Evolutionary conservation across 106 monocot genomes (phyloP).

Genomic region (Xerophyta viscosa): DNA sequence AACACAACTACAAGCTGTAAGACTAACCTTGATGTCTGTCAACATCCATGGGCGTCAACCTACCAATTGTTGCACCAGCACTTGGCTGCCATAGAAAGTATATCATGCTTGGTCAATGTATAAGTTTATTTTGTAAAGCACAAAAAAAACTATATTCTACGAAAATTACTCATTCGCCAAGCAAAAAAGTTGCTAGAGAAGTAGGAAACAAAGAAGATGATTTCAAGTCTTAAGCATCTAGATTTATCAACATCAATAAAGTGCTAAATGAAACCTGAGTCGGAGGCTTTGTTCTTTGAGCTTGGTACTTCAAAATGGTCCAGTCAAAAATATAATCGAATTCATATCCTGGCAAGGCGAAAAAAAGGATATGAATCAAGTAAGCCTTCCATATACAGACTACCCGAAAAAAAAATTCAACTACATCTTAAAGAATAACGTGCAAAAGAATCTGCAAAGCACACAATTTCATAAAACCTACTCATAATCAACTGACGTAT

Average conservation of each 20-base stretch:
- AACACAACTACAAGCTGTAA: background rate
- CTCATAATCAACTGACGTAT: too few relatives aligned
- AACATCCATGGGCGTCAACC: constrained; percentile 33
- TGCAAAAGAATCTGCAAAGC: too few relatives aligned
- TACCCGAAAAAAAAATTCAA: background rate
- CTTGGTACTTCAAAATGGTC: constrained; percentile 64
- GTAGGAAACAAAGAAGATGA: too few relatives aligned
- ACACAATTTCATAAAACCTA: too few relatives aligned
- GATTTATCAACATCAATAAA: constrained; percentile 1
- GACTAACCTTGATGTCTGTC: constrained; percentile 39
- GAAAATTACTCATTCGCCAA: too few relatives aligned
- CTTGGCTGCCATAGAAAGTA: constrained; percentile 21
- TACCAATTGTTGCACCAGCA: constrained; percentile 25
- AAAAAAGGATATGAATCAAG: background rate
- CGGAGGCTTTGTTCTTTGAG: constrained; percentile 40
- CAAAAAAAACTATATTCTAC: too few relatives aligned
- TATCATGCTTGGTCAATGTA: too few relatives aligned
- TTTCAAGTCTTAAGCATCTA: too few relatives aligned
- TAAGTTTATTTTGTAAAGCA: too few relatives aligned
- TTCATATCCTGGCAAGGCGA: constrained; percentile 37
- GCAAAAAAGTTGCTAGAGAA: too few relatives aligned
- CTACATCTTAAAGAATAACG: too few relatives aligned
- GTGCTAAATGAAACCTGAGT: constrained; percentile 43
- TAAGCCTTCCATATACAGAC: background rate
- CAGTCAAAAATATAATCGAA: constrained; percentile 74